These are phyloP conservation scores for Phytopythium boreale DNA, from an alignment of 352 stramenopile species.

Conservation along the genomic window DNA sequence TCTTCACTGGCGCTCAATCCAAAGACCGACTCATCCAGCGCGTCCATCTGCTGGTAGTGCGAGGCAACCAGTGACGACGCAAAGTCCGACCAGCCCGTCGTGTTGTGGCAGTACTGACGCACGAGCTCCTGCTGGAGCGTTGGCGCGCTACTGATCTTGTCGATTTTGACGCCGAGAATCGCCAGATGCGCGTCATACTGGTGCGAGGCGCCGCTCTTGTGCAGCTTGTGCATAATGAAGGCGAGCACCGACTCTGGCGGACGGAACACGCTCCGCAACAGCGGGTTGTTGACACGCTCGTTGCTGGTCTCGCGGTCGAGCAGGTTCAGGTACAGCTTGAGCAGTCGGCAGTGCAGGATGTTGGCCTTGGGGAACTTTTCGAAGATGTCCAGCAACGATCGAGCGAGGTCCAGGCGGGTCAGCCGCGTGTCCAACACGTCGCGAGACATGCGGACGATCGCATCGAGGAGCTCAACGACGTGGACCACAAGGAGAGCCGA, in stretches of 20 bases:
- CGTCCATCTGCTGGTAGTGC: slow-evolving; percentile 78
- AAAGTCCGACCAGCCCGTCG: slow-evolving; percentile 65
- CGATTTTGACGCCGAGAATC: slow-evolving; percentile 77
- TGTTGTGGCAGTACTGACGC: slow-evolving; percentile 64
- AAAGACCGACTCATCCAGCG: slow-evolving; percentile 51
- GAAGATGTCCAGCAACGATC: slow-evolving; percentile 66
- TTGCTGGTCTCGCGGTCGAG: slow-evolving; percentile 60
- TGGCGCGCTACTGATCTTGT: slow-evolving; percentile 73
- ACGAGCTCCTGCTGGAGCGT: slow-evolving; percentile 76
- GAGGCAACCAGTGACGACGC: slow-evolving; percentile 58
- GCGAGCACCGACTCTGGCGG: slow-evolving; percentile 61
- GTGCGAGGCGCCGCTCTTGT: slow-evolving; percentile 42
- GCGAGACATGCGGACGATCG: slow-evolving; percentile 57
- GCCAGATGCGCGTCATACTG: slow-evolving; percentile 69
- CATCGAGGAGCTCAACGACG: slow-evolving; percentile 63
- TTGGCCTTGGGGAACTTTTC: slow-evolving; percentile 69
- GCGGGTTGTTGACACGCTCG: slow-evolving; percentile 69
- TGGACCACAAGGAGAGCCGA: slow-evolving; percentile 64
- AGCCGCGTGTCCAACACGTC: slow-evolving; percentile 54
- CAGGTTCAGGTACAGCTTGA: slow-evolving; percentile 69
- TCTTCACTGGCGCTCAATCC: slow-evolving; percentile 13
- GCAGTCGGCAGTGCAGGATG: slow-evolving; percentile 66
- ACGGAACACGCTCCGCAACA: slow-evolving; percentile 68
- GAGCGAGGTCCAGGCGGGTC: slow-evolving; percentile 48
- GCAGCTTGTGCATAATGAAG: slow-evolving; percentile 67